Evolutionary conservation across 306 rosid species (phyloP), one percentile per base, ranked within the genome.

Genomic region (Bauhinia variegata): DNA sequence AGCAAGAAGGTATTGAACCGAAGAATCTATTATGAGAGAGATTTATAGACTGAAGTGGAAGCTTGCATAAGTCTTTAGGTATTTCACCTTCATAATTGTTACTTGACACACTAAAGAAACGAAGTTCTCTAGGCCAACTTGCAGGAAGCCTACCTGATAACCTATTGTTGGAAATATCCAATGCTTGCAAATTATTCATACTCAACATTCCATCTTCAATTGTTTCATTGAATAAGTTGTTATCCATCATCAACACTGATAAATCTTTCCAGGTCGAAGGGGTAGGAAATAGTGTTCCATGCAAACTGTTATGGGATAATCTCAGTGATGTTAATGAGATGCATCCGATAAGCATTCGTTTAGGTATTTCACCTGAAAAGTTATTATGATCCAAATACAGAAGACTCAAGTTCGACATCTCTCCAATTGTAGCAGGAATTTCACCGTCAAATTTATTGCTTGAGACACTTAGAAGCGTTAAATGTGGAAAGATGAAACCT

Each of bases 401-500:
- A 3, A 2, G 0, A 3, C 2, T 1, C 14, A 65, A 0, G 3
- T n/a, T 50, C 5, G 6, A 44, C 63, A 71, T 36, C 18, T 38
- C 54, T 7, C 18, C 16, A 17, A 71, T 53, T 33, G 77, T 53
- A 11, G 49, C 50, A 7, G 70, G 76, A 44, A 63, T 61, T 7
- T 1, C 54, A 5, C 64, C 71, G 4, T 52, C 41, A 42, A 72
- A 63, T 31, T 11, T 5, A 32, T 72, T 62, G 8, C 3, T 32
- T 8, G 77, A 32, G 7, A 54, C 11, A 19, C 63, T 42, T 2
- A 54, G 3, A 41, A n/a, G 3, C 3, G 0, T 4, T 0, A 64
- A 14, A 8, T 14, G 37, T 54, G 71, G 11, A 7, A 73, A 32
- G 10, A 60, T 14, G 13, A 12, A 28, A 11, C 76, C 68, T 1